Evolutionary conservation across 805 yeast genomes (phyloP).

Genomic region (Wickerhamomyces mucosus): DNA sequence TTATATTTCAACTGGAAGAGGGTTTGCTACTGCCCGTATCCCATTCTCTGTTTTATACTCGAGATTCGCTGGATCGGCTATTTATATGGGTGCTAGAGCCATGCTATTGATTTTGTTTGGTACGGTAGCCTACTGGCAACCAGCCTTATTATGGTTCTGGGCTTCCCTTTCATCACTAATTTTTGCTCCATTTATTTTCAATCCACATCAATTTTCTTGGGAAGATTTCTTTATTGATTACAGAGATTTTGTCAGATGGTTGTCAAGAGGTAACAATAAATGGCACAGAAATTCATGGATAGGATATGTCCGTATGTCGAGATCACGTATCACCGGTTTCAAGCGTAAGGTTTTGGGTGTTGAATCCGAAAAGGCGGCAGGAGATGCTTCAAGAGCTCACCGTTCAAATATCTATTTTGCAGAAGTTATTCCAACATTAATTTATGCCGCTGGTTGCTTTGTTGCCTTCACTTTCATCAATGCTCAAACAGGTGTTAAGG

Average conservation of each 20-base stretch:
- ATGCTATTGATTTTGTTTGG: constrained; percentile 65
- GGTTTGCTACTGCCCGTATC: constrained; percentile 74
- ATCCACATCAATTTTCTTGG: constrained; percentile 97
- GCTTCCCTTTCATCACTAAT: constrained; percentile 79
- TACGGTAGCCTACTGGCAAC: constrained; percentile 79
- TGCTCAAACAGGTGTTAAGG: constrained; percentile 75
- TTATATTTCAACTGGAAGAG: constrained; percentile 80
- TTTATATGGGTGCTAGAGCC: constrained; percentile 77
- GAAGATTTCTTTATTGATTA: constrained; percentile 94
- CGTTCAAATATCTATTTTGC: constrained; percentile 63
- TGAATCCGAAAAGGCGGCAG: constrained; percentile 73
- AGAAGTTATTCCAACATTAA: constrained; percentile 59
- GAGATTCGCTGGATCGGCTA: constrained; percentile 73
- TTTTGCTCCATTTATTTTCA: constrained; percentile 89
- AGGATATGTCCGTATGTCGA: constrained; percentile 70
- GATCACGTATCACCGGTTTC: constrained; percentile 83
- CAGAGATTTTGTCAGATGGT: constrained; percentile 86
- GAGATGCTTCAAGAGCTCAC: constrained; percentile 78
- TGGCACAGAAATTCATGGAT: constrained; percentile 89
- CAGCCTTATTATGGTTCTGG: constrained; percentile 97
- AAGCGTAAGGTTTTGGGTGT: constrained; percentile 66
- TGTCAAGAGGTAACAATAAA: constrained; percentile 82
- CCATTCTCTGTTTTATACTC: constrained; percentile 68
- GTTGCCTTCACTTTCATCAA: constrained; percentile 65
- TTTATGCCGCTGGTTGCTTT: constrained; percentile 73